These are phyloP conservation scores for Heliamphora exappendiculata DNA, from an alignment of 148 eudicot genomes.

Conservation along the genomic window DNA sequence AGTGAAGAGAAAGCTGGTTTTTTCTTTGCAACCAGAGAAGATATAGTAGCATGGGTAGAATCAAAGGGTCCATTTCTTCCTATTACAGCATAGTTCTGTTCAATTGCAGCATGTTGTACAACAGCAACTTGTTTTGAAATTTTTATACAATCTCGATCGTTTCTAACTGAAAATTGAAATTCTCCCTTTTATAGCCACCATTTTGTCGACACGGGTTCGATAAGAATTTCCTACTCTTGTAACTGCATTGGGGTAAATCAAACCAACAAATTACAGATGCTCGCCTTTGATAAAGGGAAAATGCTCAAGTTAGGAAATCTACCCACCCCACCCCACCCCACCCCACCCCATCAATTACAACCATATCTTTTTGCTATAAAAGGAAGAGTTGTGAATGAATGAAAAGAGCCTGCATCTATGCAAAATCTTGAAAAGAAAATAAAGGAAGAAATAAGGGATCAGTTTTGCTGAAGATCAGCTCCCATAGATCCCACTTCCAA, in stretches of 20 bases:
- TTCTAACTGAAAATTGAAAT: not conserved
- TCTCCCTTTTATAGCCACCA: too few species aligned
- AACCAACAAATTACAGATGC: conserved; percentile 48
- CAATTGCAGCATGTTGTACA: not conserved
- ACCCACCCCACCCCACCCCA: conserved; percentile 35
- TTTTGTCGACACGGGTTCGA: not conserved
- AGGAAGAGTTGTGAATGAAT: conserved; percentile 47
- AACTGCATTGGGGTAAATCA: conserved; percentile 33
- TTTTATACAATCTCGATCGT: not conserved
- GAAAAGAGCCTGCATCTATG: conserved; percentile 43
- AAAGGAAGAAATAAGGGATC: conserved; percentile 19
- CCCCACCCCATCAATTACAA: too few species aligned
- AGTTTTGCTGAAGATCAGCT: conserved; percentile 13
- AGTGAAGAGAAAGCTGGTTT: conserved; percentile 73
- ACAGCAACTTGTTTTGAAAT: not conserved
- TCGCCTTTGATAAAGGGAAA: conserved; percentile 19
- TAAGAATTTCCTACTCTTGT: conserved; percentile 5
- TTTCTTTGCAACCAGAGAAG: conserved; percentile 66
- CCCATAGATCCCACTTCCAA: conserved; percentile 25
- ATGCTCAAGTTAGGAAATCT: conserved; percentile 16
- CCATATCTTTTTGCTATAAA: conserved; percentile 18
- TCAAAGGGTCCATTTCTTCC: conserved; percentile 35
- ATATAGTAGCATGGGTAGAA: conserved; percentile 63
- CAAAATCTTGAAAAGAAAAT: conserved; percentile 31
- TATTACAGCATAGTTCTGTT: conserved; percentile 17